Base-by-base conservation (phyloP, 352 stramenopile species). In the Pythium rhizo-oryzae region DNA sequence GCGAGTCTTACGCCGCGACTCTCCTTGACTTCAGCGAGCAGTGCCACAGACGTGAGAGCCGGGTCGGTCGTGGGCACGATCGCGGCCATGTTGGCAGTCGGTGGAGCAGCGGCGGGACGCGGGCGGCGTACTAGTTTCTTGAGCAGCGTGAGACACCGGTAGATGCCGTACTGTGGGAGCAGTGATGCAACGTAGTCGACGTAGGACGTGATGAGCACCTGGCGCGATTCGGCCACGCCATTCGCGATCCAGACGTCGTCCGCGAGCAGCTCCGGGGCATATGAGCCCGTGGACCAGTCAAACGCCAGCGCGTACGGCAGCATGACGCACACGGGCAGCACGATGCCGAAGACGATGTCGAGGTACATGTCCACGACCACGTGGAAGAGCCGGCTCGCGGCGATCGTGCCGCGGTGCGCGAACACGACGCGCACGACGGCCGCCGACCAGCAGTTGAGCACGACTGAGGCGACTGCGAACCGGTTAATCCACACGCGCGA, bases 181-280 rank as follows among this genome's bases (percentile, higher is more conserved):
- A 74, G 23, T 1, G 67, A 49, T 19, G 60, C 37, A 2, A 65
- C 6, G 19, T 46, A 62, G 25, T 74, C 67, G 1, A 63, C 7
- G 23, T 41, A 62, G 19, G 67, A 65, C 9, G 67, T 74, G 13
- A 74, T 51, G 12, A 74, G 56, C 39, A 69, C 61, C n/a, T 74
- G 61, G 13, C 51, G 21, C 24, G 25, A 16, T 30, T 74, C 61
- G 5, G 37, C 37, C 12, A 74, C 35, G 6, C 60, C 60, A 19
- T 66, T 62, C 0, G 35, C 39, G 24, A 59, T 50, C 67, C 67
- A 74, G 0, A 62, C 56, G 15, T 74, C 67, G 56, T 69, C 41
- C 12, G 52, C 33, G 2, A 69, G 7, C 0, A 69, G 47, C 24
- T 54, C 1, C 13, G 41, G n/a, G 24, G 54, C 39, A 33, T 54